Conservation (phyloP, 2,329 filamentous ascomycete species). For the Myriosclerotinia curreyana region DNA sequence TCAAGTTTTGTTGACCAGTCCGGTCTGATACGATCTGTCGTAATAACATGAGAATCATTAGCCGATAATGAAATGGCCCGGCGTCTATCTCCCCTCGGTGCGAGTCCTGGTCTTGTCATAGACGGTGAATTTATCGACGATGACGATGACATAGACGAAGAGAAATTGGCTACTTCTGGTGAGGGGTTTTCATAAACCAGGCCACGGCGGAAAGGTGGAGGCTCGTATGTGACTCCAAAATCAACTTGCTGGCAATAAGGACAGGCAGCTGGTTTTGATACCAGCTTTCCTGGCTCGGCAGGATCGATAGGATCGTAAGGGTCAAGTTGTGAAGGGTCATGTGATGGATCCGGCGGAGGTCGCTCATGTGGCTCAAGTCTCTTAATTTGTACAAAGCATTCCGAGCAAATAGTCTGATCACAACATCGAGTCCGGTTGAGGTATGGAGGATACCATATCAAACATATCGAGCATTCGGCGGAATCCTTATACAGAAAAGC, state of each 20-base stretch:
- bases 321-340: constrained; percentile 33
- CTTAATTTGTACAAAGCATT: constrained; percentile 99
- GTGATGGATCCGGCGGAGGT: constrained; percentile 67
- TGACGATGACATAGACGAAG: constrained; percentile 80
- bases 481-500: constrained; percentile 92
- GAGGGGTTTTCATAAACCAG: constrained; percentile 62
- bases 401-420: constrained; percentile 93
- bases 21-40: constrained; percentile 86
- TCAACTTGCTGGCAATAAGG: constrained; percentile 94
- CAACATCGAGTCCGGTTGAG: constrained; percentile 94
- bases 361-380: constrained; percentile 90
- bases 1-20: constrained; percentile 92
- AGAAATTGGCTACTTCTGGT: constrained; percentile 50
- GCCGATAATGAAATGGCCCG: constrained; percentile 73
- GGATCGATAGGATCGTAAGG: constrained; percentile 37
- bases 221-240: constrained; percentile 92
- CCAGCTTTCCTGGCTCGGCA: constrained; percentile 57
- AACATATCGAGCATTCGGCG: constrained; percentile 91
- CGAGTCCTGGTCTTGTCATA: constrained; percentile 29
- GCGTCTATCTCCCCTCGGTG: constrained; percentile 43
- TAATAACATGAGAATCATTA: constrained; percentile 80
- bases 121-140: constrained; percentile 67
- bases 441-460: constrained; percentile 91
- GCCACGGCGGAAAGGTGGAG: constrained; percentile 84
- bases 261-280: constrained; percentile 88